These are phyloP conservation scores for Grosmannia penicillata DNA, from an alignment of 2,329 filamentous ascomycete genomes.

Conservation along the genomic window DNA sequence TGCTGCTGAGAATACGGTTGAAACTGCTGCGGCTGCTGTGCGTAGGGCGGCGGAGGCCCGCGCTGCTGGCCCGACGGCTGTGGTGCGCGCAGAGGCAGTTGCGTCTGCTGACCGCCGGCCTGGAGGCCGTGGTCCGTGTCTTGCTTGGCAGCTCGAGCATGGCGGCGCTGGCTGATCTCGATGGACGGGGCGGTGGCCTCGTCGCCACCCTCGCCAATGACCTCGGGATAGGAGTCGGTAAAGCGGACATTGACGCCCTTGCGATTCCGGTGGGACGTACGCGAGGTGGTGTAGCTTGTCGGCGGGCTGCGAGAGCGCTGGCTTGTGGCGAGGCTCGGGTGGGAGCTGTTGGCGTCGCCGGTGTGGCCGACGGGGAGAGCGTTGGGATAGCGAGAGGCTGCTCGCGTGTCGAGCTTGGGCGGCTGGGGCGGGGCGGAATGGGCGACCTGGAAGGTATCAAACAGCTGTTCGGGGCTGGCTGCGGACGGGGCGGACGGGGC, in stretches of 20 bases:
- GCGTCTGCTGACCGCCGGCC: too few species aligned
- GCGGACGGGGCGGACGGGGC: slow-evolving; percentile 2
- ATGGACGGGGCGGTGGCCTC: slow-evolving; percentile 59
- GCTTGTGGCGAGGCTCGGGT: slow-evolving; percentile 29
- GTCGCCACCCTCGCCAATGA: slow-evolving; percentile 87
- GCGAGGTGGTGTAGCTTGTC: slow-evolving; percentile 5
- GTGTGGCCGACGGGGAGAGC: slow-evolving; percentile 30
- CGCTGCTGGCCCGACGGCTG: slow-evolving; percentile 13
- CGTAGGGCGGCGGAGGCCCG: background rate
- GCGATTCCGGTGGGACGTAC: slow-evolving; percentile 16
- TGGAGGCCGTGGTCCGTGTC: too few species aligned
- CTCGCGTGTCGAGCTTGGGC: slow-evolving; percentile 37
- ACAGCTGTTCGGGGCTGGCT: slow-evolving; percentile 17
- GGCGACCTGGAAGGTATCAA: slow-evolving; percentile 40
- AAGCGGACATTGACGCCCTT: slow-evolving; percentile 67
- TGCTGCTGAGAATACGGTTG: slow-evolving; percentile 3
- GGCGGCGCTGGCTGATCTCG: slow-evolving; percentile 52
- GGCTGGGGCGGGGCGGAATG: slow-evolving; percentile 34
- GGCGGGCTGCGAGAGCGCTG: slow-evolving; percentile 28
- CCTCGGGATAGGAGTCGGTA: slow-evolving; percentile 52
- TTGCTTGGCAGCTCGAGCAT: slow-evolving; percentile 13
- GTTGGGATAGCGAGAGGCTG: slow-evolving; percentile 40
- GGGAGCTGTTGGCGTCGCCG: slow-evolving; percentile 19
- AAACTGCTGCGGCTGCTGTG: background rate
- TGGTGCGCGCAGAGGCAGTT: slow-evolving; percentile 12